Conservation (phyloP, 345 rosid species). For the Abelmoschus esculentus region DNA sequence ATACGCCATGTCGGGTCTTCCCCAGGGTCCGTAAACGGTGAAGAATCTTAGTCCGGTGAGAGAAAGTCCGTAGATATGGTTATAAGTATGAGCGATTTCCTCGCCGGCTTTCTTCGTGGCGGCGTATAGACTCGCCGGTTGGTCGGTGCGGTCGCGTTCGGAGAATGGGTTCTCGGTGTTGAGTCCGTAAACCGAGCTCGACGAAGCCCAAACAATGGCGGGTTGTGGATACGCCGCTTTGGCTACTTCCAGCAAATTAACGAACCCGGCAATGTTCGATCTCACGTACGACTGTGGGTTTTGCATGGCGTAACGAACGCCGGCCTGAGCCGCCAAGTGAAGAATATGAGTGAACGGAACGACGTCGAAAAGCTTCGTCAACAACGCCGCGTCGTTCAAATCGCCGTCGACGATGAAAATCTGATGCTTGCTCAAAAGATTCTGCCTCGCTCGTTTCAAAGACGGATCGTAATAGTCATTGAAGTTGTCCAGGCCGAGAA, state of each 20-base stretch:
- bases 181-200: constrained; percentile 83
- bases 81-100: constrained; percentile 80
- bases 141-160: constrained; percentile 66
- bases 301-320: constrained; percentile 87
- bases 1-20: constrained; percentile 92
- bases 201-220: constrained; percentile 76
- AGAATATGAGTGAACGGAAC: constrained; percentile 80
- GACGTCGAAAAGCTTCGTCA: constrained; percentile 67
- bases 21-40: constrained; percentile 88
- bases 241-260: constrained; percentile 65
- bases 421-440: constrained; percentile 44
- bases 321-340: constrained; percentile 88
- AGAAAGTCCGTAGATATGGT: constrained; percentile 76
- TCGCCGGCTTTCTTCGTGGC: constrained; percentile 86
- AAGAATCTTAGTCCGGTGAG: constrained; percentile 73
- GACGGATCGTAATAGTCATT: constrained; percentile 70
- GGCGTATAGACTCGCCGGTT: constrained; percentile 80
- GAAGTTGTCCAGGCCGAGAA: constrained; percentile 69
- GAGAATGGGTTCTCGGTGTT: constrained; percentile 81
- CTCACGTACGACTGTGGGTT: constrained; percentile 74
- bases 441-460: constrained; percentile 57
- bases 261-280: constrained; percentile 76
- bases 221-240: constrained; percentile 74
- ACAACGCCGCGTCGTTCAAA: constrained; percentile 51
- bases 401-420: constrained; percentile 73